Conservation (phyloP, 441 rosid genomes). For the Metrosideros polymorpha region DNA sequence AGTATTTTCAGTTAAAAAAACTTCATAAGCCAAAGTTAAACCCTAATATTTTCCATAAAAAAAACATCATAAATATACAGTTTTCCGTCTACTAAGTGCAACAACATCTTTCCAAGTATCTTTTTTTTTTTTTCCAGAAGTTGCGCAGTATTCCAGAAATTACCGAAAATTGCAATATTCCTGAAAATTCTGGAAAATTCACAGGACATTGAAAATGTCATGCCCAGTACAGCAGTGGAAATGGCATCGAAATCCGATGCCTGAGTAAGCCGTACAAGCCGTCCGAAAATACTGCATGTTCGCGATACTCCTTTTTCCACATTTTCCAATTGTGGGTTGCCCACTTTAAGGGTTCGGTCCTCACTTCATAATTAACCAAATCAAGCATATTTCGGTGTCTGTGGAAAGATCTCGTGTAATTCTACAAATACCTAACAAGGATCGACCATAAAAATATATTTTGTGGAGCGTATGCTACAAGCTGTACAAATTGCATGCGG, state of each 20-base stretch:
- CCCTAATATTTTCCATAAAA: background rate
- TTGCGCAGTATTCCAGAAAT: background rate
- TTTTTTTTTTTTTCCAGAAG: background rate
- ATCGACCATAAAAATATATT: too few relatives aligned
- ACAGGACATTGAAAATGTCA: background rate
- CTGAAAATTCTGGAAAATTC: background rate
- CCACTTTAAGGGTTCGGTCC: too few relatives aligned
- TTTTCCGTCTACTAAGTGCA: background rate
- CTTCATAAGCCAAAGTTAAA: background rate
- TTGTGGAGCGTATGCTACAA: too few relatives aligned
- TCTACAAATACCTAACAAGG: too few relatives aligned
- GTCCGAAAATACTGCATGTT: background rate
- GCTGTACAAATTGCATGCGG: too few relatives aligned
- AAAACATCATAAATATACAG: background rate
- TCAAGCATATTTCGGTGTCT: too few relatives aligned
- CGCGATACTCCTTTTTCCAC: background rate
- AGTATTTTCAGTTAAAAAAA: background rate
- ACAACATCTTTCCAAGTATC: background rate
- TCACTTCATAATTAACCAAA: too few relatives aligned
- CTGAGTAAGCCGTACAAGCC: background rate
- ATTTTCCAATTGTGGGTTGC: background rate
- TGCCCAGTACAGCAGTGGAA: background rate
- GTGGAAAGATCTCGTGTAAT: too few relatives aligned
- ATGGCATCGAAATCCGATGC: background rate
- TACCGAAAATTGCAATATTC: background rate